Percentiles rank a stretch among this genome's conserved stretches.
Conservation (phyloP, 208 protist species). For the Leishmania tropica region DNA sequence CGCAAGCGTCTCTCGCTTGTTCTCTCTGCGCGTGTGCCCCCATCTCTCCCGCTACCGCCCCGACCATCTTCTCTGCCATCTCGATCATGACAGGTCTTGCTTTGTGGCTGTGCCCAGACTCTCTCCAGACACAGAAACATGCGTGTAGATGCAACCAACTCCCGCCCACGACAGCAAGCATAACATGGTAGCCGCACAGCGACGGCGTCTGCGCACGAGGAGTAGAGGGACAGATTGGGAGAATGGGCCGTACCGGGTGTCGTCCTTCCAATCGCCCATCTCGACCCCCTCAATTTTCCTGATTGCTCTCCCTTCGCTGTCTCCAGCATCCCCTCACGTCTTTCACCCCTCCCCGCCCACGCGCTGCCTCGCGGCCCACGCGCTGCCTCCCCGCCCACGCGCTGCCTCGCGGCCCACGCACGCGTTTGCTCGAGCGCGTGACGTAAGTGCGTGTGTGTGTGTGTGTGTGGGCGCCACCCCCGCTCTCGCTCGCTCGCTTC, state of each 20-base stretch:
- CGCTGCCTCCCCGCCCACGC: neutral
- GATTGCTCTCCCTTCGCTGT: neutral
- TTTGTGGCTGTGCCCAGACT: neutral
- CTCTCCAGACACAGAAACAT: neutral
- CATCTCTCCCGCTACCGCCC: neutral
- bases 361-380: neutral
- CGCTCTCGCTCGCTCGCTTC: neutral
- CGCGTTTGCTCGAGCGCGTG: neutral
- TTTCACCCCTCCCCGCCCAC: neutral
- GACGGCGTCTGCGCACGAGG: neutral
- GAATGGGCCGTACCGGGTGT: neutral
- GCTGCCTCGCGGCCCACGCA: neutral
- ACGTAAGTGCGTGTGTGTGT: neutral
- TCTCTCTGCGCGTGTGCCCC: neutral
- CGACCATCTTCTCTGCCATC: neutral
- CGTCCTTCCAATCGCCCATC: neutral
- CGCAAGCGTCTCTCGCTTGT: neutral
- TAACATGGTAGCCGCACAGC: neutral
- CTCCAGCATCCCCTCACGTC: neutral
- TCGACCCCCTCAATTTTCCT: too few species aligned
- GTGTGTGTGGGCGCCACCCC: neutral
- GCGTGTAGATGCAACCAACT: neutral
- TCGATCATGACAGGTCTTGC: neutral
- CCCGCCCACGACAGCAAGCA: neutral
- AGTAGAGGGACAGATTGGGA: neutral